These are phyloP conservation scores for Tulasnella sp. DNA, from an alignment of 768 basidiomycete genomes.

Conservation along the genomic window DNA sequence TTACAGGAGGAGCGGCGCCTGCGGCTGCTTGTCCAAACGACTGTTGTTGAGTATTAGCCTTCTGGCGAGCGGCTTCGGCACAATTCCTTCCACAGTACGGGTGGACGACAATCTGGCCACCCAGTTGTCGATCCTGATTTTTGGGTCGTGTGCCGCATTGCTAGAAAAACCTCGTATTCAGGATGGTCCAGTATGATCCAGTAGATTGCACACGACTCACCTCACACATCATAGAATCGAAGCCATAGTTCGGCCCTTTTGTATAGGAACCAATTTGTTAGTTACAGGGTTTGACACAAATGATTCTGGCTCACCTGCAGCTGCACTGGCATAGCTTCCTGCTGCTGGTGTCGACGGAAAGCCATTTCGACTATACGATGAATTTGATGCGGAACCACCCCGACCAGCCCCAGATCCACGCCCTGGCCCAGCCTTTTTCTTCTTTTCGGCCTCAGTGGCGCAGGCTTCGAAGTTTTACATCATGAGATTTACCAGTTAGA, in stretches of 20 bases:
- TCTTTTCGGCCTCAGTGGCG: not conserved
- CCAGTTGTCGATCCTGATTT: not conserved
- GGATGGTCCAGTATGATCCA: not conserved
- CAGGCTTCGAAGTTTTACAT: not conserved
- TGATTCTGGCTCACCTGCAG: not conserved
- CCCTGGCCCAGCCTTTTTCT: not conserved
- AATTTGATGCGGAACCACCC: not conserved
- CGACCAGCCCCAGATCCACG: not conserved
- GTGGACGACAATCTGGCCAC: not conserved
- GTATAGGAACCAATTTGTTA: not conserved
- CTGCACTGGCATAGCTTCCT: not conserved
- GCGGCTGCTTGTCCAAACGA: not conserved
- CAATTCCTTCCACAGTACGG: not conserved
- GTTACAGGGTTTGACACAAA: not conserved
- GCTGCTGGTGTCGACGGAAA: not conserved
- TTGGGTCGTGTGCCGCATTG: not conserved
- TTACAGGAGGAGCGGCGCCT: not conserved
- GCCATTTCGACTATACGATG: not conserved
- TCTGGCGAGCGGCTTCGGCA: not conserved
- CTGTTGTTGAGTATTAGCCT: not conserved
- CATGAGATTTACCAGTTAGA: too few species aligned
- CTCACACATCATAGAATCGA: not conserved
- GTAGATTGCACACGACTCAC: not conserved
- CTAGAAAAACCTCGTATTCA: not conserved
- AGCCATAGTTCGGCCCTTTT: not conserved